Evolutionary conservation across 148 eudicot species (phyloP), one percentile per base, ranked within the genome.

Genomic region (Suaeda aralocaspica): DNA sequence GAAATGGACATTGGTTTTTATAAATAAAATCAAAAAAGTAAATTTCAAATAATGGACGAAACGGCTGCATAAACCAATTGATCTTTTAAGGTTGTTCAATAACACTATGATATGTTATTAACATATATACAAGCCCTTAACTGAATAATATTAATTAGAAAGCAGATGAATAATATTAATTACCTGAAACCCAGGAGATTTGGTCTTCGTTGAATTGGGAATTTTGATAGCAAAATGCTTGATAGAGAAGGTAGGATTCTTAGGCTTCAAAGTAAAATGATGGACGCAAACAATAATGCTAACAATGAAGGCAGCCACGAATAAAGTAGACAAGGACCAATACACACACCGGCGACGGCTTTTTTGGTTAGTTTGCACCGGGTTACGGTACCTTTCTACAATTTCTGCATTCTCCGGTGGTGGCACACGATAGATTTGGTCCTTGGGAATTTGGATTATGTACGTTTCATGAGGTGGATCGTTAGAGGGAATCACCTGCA

Each of bases 391-490:
- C 24, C 67, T 70, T 42, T 84, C 80, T 1, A 75, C 84, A 16
- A 83, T 69, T 30, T 60, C 52, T 9, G 91, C 86, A 41, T 91
- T 80, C 53, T 85, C 88, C 1, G 79, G 79, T 1, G 86, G 83
- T 0, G 86, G 83, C 6, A 79, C 77, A 8, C 81, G 81, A 64
- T 82, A 82, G 25, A 79, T 74, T 53, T 70, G 81, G 24, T 82
- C 81, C 52, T 71, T 79, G 2, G 79, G 86, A 44, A 79, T 50
- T 25, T 79, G 81, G 6, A 82, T 29, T 1, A 82, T 67, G 68
- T 76, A 82, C 6, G 85, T 82, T 5, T 58, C 67, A 6, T 52
- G 74, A 3, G 64, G 56, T 28, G 4, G 50, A 12, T 16, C 0
- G 2, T 5, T 15, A 0, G 61, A 33, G 0, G 62, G 28, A 19